phyloP scores from a whole-genome alignment of 1,284 basidiomycete genomes.

The Hymenochaete sp. region DNA sequence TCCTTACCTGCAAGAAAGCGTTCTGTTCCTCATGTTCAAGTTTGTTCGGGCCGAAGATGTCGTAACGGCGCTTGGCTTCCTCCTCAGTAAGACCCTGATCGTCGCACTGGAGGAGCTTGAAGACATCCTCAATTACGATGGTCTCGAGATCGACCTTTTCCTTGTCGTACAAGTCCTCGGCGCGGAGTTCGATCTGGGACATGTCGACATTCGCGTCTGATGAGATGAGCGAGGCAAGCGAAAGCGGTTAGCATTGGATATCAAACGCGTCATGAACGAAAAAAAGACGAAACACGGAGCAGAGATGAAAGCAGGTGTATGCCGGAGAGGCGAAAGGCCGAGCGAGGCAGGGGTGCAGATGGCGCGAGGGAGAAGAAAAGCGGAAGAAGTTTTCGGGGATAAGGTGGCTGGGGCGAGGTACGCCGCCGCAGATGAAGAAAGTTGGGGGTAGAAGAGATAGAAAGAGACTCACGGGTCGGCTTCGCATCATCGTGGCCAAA shows the following conservation, averaged over 20 bases:
- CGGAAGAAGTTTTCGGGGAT: neutral
- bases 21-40: slow-evolving; percentile 89
- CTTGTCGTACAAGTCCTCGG: slow-evolving; percentile 94
- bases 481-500: slow-evolving; percentile 73
- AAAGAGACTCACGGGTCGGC: slow-evolving; percentile 53
- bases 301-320: no score
- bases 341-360: no score
- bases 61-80: slow-evolving; percentile 82
- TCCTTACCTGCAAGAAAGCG: slow-evolving; percentile 65
- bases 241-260: slow-evolving; percentile 10
- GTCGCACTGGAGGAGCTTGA: slow-evolving; percentile 86
- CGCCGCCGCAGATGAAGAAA: neutral
- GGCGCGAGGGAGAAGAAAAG: no score
- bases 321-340: no score
- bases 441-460: slow-evolving; percentile 7
- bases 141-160: slow-evolving; percentile 99
- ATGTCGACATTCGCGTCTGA: slow-evolving; percentile 82
- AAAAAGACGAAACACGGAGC: slow-evolving; percentile 1
- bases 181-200: slow-evolving; percentile 83
- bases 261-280: slow-evolving; percentile 1
- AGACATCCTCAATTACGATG: slow-evolving; percentile 93
- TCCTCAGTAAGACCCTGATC: slow-evolving; percentile 71
- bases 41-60: slow-evolving; percentile 94
- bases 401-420: neutral
- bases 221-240: slow-evolving; percentile 8